phyloP scores from a whole-genome alignment of 192 early-diverging fungal species.

The Coemansia furcata region DNA sequence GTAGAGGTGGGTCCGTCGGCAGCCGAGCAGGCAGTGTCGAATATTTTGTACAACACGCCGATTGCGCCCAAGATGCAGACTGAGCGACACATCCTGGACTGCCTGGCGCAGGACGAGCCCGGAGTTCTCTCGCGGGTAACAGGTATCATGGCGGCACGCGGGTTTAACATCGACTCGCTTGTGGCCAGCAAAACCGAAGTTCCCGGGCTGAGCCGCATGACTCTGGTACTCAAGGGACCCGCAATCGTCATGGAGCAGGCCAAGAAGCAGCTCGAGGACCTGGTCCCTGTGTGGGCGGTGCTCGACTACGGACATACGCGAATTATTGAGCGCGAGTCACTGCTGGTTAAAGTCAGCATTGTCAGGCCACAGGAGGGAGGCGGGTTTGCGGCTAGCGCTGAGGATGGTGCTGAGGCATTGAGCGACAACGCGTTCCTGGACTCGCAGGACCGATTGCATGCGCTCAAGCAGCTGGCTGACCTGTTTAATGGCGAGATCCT shows the following conservation, averaged over 20 bases:
- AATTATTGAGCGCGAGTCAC: conserved; percentile 89
- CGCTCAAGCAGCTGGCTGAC: conserved; percentile 76
- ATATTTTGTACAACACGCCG: conserved; percentile 97
- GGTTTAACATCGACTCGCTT: conserved; percentile 97
- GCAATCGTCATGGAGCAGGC: conserved; percentile 86
- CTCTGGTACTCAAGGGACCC: conserved; percentile 89
- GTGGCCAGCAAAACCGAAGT: conserved; percentile 97
- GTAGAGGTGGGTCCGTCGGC: conserved; percentile 58
- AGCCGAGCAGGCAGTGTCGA: conserved; percentile 93
- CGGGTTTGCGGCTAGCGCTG: background rate
- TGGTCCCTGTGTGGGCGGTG: conserved; percentile 97
- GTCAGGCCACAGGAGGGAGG: conserved; percentile 51
- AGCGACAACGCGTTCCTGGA: conserved; percentile 52
- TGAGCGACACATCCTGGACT: conserved; percentile 84
- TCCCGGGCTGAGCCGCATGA: conserved; percentile 89
- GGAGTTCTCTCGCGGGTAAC: conserved; percentile 77
- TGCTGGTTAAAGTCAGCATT: conserved; percentile 91
- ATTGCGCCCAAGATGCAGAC: conserved; percentile 62
- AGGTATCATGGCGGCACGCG: conserved; percentile 89
- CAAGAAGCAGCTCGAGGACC: conserved; percentile 88
- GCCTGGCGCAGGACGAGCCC: conserved; percentile 91
- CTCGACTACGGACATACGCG: conserved; percentile 90
- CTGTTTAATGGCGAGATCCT: conserved; percentile 86
- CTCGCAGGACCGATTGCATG: conserved; percentile 66
- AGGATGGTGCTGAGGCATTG: conserved; percentile 5